Conservation (phyloP, 179 eudicot genomes). For the Amaranthus tricolor region DNA sequence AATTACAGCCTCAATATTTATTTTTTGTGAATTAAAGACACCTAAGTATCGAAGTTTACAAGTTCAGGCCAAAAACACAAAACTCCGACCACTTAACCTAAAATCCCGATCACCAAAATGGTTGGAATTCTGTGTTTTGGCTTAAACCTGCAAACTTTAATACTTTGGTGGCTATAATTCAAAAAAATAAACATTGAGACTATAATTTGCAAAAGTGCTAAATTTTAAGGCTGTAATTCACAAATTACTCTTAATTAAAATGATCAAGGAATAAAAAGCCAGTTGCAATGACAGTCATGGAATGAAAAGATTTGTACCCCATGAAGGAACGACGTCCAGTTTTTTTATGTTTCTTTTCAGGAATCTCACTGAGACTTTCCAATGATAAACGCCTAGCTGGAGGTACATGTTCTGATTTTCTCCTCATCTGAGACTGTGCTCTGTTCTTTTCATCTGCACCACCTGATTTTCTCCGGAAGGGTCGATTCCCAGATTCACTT, state of each 20-base stretch:
- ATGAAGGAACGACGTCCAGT: slow-evolving; percentile 69
- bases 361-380: slow-evolving; percentile 67
- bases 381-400: slow-evolving; percentile 60
- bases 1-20: too few species aligned
- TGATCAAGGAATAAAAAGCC: neutral
- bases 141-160: too few species aligned
- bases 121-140: too few species aligned
- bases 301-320: slow-evolving; percentile 46
- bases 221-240: too few species aligned
- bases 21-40: too few species aligned
- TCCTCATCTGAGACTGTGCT: slow-evolving; percentile 42
- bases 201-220: too few species aligned
- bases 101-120: too few species aligned
- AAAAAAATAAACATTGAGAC: too few species aligned
- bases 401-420: slow-evolving; percentile 47
- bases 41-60: too few species aligned
- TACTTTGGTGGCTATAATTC: too few species aligned
- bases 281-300: neutral
- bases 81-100: too few species aligned
- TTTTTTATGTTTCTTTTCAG: slow-evolving; percentile 63
- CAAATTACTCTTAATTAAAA: neutral
- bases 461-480: slow-evolving; percentile 57
- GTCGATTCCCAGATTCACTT: slow-evolving; percentile 75
- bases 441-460: slow-evolving; percentile 35
- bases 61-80: too few species aligned